Evolutionary conservation across 352 stramenopile genomes (phyloP).

Genomic region (Phytopythium boreale): DNA sequence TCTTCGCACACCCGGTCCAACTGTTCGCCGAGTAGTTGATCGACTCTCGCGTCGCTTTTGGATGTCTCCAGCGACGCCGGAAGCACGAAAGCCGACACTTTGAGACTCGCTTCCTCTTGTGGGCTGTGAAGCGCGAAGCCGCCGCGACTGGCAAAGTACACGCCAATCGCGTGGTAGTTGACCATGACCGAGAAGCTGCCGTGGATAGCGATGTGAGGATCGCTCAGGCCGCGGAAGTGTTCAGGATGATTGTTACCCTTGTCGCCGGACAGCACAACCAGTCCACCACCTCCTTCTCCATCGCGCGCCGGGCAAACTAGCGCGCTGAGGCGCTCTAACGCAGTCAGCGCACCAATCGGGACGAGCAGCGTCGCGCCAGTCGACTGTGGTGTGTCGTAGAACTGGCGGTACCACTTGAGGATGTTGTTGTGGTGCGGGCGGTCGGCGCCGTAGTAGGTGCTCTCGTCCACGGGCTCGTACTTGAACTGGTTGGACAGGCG

Average conservation of each 20-base stretch:
- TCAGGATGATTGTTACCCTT: constrained; percentile 94
- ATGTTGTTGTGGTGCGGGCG: constrained; percentile 86
- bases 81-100: constrained; percentile 88
- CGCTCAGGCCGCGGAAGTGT: constrained; percentile 88
- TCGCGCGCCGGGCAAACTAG: constrained; percentile 29
- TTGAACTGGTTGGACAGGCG: constrained; percentile 87
- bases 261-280: constrained; percentile 90
- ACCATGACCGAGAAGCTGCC: constrained; percentile 95
- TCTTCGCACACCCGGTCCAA: constrained; percentile 64
- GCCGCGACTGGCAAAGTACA: constrained; percentile 88
- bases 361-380: constrained; percentile 85
- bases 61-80: constrained; percentile 18
- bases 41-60: background rate
- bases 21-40: constrained; percentile 35
- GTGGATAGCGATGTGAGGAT: constrained; percentile 95
- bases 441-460: constrained; percentile 71
- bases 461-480: constrained; percentile 79
- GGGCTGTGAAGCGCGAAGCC: constrained; percentile 92
- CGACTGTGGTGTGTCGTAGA: constrained; percentile 53
- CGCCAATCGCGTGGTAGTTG: constrained; percentile 94
- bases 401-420: constrained; percentile 89
- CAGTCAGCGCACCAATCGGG: constrained; percentile 86
- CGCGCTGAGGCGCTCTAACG: constrained; percentile 68
- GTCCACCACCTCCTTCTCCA: constrained; percentile 19
- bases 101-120: constrained; percentile 92